Percentiles rank a stretch among this genome's conserved stretches.
Evolutionary conservation across 495 filamentous ascomycete species (phyloP).

Genomic region (Hypoxylon fuscum): DNA sequence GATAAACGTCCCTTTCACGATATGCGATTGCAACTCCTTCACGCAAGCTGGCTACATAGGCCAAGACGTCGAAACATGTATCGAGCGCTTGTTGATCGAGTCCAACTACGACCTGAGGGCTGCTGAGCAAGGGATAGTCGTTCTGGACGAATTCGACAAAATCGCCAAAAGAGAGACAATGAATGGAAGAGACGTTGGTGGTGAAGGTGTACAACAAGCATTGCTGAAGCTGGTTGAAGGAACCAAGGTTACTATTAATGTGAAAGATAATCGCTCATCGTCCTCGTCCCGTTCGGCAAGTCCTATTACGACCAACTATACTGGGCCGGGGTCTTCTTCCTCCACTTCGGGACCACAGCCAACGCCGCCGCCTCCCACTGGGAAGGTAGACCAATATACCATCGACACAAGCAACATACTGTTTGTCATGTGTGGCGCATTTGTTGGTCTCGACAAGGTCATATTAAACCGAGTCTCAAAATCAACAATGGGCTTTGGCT

Average conservation of each 20-base stretch:
- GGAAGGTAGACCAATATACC: conserved; percentile 86
- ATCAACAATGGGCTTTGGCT: conserved; percentile 92
- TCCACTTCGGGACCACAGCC: conserved; percentile 44
- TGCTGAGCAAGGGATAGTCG: conserved; percentile 91
- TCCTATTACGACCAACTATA: conserved; percentile 49
- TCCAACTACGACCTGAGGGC: conserved; percentile 88
- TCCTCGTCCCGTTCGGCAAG: conserved; percentile 55
- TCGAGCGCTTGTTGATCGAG: conserved; percentile 87
- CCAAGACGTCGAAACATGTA: conserved; percentile 92
- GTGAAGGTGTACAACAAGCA: conserved; percentile 95
- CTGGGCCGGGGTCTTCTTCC: conserved; percentile 45
- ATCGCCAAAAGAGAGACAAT: conserved; percentile 70
- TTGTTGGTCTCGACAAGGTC: conserved; percentile 90
- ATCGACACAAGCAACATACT: conserved; percentile 95
- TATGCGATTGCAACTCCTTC: conserved; percentile 96
- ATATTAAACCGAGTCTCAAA: conserved; percentile 86
- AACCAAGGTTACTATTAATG: conserved; percentile 86
- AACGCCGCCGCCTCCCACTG: conserved; percentile 47
- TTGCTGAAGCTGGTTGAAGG: conserved; percentile 96
- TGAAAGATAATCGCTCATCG: conserved; percentile 77
- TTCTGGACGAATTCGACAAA: conserved; percentile 96
- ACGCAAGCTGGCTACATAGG: conserved; percentile 98
- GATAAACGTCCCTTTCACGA: conserved; percentile 93
- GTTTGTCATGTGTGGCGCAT: conserved; percentile 95
- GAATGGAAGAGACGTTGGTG: conserved; percentile 79